These are phyloP conservation scores for Tetrapisispora nanseiensis DNA, from an alignment of 805 yeast genomes.

Conservation along the genomic window DNA sequence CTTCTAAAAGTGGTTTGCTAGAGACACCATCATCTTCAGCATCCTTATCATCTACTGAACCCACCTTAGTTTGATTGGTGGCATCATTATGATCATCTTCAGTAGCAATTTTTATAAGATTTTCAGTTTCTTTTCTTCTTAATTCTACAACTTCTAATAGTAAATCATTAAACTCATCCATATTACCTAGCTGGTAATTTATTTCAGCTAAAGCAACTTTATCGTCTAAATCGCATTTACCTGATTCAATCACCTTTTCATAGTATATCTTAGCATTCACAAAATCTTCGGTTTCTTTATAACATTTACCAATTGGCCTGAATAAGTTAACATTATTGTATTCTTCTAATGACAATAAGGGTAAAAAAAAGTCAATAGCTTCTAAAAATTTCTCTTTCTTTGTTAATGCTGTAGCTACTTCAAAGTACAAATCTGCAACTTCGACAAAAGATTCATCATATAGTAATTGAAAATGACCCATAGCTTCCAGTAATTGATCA, in stretches of 20 bases:
- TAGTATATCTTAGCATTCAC: constrained; percentile 54
- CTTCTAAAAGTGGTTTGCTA: constrained; percentile 27
- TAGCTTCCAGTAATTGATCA: constrained; percentile 59
- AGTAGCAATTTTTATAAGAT: constrained; percentile 10
- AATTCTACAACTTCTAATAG: constrained; percentile 45
- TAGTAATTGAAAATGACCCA: constrained; percentile 54
- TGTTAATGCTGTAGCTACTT: constrained; percentile 68
- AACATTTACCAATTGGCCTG: constrained; percentile 63
- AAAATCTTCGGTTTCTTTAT: constrained; percentile 61
- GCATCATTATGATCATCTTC: constrained; percentile 2
- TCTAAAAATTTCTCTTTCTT: constrained; percentile 61
- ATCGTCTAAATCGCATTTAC: constrained; percentile 59
- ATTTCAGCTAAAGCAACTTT: constrained; percentile 77
- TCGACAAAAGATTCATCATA: constrained; percentile 47
- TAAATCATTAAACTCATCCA: constrained; percentile 44
- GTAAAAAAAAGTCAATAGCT: constrained; percentile 58
- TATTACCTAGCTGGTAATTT: constrained; percentile 54
- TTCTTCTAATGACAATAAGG: constrained; percentile 47
- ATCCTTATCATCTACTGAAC: background rate
- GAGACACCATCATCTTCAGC: constrained; percentile 7
- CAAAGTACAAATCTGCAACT: constrained; percentile 61
- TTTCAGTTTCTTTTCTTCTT: constrained; percentile 26
- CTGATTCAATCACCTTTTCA: constrained; percentile 42
- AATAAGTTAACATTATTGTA: constrained; percentile 39
- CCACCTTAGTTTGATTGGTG: background rate